These are phyloP conservation scores for Colletotrichum camelliae DNA, from an alignment of 2,329 filamentous ascomycete genomes.

Conservation along the genomic window DNA sequence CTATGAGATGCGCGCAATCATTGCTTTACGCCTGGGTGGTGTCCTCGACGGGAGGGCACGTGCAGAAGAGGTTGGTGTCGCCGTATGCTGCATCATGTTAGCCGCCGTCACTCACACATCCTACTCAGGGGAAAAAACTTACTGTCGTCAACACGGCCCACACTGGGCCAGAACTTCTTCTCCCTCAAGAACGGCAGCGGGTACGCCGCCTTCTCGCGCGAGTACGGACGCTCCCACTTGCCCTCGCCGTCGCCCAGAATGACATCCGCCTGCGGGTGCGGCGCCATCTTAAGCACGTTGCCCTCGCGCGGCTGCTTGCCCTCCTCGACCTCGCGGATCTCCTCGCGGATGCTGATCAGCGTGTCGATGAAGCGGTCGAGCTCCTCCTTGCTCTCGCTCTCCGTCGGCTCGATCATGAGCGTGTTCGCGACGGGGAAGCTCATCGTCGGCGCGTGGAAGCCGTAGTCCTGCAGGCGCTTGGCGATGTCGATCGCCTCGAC, in stretches of 20 bases:
- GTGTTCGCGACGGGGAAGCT: conserved; percentile 95
- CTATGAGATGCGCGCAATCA: conserved; percentile 4
- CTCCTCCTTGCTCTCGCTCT: conserved; percentile 90
- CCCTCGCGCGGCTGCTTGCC: conserved; percentile 75
- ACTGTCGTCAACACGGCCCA: conserved; percentile 89
- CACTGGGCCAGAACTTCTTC: conserved; percentile 98
- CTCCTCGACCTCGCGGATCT: conserved; percentile 84
- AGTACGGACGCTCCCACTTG: conserved; percentile 84
- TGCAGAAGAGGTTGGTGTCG: conserved; percentile 93
- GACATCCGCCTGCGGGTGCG: conserved; percentile 84
- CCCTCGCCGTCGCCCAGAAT: conserved; percentile 60
- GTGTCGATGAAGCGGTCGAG: conserved; percentile 93
- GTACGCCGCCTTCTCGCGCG: conserved; percentile 83
- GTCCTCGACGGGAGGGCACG: conserved; percentile 83
- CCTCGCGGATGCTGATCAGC: conserved; percentile 81
- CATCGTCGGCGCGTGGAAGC: conserved; percentile 98
- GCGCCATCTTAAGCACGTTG: conserved; percentile 89
- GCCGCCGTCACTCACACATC: neutral
- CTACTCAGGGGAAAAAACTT: conserved; percentile 41
- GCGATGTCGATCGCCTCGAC: conserved; percentile 94
- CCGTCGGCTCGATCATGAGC: conserved; percentile 97
- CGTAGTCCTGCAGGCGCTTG: conserved; percentile 96
- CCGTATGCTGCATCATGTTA: conserved; percentile 71
- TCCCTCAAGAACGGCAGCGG: conserved; percentile 81
- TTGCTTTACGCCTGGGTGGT: conserved; percentile 42